These are phyloP conservation scores for Epichloe baconii DNA, from an alignment of 2,329 filamentous ascomycete genomes.

Conservation along the genomic window DNA sequence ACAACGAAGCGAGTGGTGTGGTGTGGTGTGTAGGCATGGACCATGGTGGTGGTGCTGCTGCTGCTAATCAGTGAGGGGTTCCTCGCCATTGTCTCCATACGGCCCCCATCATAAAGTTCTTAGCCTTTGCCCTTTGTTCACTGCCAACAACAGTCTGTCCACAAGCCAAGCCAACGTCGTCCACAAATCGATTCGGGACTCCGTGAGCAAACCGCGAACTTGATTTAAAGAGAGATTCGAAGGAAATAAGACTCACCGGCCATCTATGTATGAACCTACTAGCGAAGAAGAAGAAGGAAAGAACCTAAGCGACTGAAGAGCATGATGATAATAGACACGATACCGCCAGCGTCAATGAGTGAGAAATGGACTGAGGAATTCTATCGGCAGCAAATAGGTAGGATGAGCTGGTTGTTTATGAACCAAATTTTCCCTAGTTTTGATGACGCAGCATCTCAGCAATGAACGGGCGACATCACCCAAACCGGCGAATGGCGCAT, in stretches of 20 bases:
- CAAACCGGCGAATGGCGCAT: conserved; percentile 27
- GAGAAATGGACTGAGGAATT: not conserved
- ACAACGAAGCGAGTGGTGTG: not conserved
- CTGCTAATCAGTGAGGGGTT: not conserved
- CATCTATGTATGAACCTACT: not conserved
- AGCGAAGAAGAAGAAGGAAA: not conserved
- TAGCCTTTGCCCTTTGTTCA: not conserved
- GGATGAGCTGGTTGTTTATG: not conserved
- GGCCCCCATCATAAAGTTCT: not conserved
- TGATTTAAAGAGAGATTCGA: not conserved
- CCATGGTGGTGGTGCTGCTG: not conserved
- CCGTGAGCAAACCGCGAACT: not conserved
- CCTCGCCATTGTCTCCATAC: not conserved
- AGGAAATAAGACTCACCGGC: not conserved
- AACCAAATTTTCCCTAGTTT: conserved; percentile 12
- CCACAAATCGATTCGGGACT: not conserved
- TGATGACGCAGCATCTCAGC: conserved; percentile 21
- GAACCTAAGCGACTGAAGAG: not conserved
- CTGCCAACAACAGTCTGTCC: too few relatives aligned
- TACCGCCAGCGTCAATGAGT: not conserved
- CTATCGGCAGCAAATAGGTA: not conserved
- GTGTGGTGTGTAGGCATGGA: not conserved
- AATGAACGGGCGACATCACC: conserved; percentile 20
- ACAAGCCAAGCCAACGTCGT: too few relatives aligned
- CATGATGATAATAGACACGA: not conserved